Conservation (phyloP, 352 stramenopile genomes). For the Phytophthora syringae region DNA sequence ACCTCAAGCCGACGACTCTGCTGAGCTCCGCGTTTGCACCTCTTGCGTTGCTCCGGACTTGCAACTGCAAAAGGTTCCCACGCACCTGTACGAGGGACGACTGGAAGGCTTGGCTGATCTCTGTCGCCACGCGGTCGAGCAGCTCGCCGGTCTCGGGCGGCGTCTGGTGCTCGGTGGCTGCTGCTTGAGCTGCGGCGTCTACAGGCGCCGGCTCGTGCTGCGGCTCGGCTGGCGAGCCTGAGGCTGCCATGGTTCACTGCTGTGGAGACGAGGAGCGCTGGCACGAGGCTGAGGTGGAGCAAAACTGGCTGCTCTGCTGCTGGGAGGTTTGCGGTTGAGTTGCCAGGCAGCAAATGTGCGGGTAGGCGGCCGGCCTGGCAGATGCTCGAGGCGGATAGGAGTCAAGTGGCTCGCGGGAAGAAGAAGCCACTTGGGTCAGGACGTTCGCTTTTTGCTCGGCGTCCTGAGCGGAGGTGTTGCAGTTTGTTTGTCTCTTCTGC, state of each 20-base stretch:
- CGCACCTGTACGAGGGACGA: constrained; percentile 43
- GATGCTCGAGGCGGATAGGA: constrained; percentile 19
- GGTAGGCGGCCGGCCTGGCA: constrained; percentile 17
- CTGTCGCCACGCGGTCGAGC: constrained; percentile 35
- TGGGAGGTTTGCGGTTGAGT: constrained; percentile 16
- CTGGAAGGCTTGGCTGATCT: constrained; percentile 50
- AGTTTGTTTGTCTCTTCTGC: constrained; percentile 41
- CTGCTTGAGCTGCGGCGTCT: constrained; percentile 19
- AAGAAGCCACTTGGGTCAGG: constrained; percentile 49
- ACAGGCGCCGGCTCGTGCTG: constrained; percentile 35
- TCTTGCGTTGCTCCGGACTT: neutral
- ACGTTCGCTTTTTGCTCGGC: constrained; percentile 48
- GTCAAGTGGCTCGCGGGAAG: constrained; percentile 36
- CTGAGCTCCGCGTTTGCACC: neutral
- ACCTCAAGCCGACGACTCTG: neutral
- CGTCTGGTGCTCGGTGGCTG: constrained; percentile 21
- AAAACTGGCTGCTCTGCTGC: constrained; percentile 15
- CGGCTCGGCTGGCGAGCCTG: constrained; percentile 36
- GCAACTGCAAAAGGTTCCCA: neutral
- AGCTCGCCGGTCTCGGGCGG: constrained; percentile 33
- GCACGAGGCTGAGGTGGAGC: constrained; percentile 8
- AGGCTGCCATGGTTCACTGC: constrained; percentile 38
- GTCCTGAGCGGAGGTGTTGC: constrained; percentile 33
- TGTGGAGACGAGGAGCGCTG: neutral
- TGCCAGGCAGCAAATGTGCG: constrained; percentile 35